Evolutionary conservation across 2,329 filamentous ascomycete genomes (phyloP), one percentile per base, ranked within the genome.

Genomic region (Verticillium nubilum): DNA sequence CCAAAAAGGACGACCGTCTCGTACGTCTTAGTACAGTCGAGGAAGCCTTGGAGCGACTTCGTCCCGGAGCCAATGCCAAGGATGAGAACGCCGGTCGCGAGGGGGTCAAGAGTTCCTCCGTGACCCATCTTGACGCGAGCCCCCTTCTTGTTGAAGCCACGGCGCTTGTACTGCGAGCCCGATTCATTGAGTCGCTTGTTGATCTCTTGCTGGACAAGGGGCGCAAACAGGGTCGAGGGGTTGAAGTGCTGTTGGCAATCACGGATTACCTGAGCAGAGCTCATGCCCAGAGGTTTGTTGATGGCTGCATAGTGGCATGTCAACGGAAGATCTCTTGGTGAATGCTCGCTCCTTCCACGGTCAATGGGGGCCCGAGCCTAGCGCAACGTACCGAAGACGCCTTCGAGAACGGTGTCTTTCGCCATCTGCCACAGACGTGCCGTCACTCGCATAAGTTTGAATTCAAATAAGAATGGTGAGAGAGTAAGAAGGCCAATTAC

Each of bases 11-110:
- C 85, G 3, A 92, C 84, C 0, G 92, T 87, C 74, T 98, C 94
- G 74, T 99, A 99, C 0, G 86, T 89, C 78, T 99, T 99, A 54
- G 90, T 96, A 78, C 95, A 97, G 58, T 85, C 82, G 52, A 98
- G 80, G 72, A 97, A 98, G 35, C 86, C 79, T 47, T 84, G 79
- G 1, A 99, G 82, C 15, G 83, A 78, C 74, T 98, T 99, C 59
- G 95, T 99, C 42, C 91, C 95, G 61, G 84, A 86, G 35, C 94
- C 95, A 57, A 97, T 82, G 59, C 94, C 95, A 6, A 95, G 81
- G 63, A 98, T 92, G 56, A 99, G 83, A 26, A 99, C 91, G 53
- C 95, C 95, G 1, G 93, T 97, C 9, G 95, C 95, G 68, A 97
- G 83, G 27, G 95, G 95, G 70, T 99, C 95, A 19, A 99, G 83